Conservation (phyloP, 2,329 filamentous ascomycete genomes). For the Monosporascus sp. region DNA sequence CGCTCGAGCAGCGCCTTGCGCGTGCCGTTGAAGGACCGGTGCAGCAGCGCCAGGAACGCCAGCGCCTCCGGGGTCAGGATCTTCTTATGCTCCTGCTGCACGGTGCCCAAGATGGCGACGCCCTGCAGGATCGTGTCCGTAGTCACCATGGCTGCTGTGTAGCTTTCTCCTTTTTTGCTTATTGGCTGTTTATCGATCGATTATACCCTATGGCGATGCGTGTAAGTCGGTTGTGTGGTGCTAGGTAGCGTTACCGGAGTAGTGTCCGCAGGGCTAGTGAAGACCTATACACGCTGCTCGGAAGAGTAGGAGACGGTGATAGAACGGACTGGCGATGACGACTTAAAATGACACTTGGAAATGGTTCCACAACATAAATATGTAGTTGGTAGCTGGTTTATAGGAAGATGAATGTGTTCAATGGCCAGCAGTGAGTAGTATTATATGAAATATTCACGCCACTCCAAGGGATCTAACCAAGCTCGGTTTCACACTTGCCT, state of each 20-base stretch:
- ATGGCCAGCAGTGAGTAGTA: background rate
- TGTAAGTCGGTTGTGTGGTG: conserved; percentile 8
- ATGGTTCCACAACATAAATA: background rate
- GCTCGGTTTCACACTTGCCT: too few species aligned
- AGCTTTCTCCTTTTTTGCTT: conserved; percentile 1
- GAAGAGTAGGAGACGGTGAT: too few species aligned
- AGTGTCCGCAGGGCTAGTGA: too few species aligned
- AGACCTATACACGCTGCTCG: too few species aligned
- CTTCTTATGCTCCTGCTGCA: conserved; percentile 77
- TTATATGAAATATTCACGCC: background rate
- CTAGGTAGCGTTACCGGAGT: background rate
- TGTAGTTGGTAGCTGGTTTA: background rate
- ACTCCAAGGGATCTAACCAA: background rate
- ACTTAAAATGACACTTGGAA: too few species aligned
- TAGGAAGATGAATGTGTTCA: background rate
- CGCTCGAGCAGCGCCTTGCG: conserved; percentile 86
- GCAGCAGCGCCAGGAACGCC: conserved; percentile 88
- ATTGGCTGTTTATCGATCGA: background rate
- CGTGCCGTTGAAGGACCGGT: conserved; percentile 87
- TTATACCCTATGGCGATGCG: conserved; percentile 3
- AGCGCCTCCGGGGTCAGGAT: conserved; percentile 87
- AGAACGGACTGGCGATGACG: too few species aligned
- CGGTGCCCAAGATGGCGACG: conserved; percentile 75
- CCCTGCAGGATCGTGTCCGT: conserved; percentile 77
- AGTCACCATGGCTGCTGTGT: conserved; percentile 53